Base-by-base conservation (phyloP, 257 asterid species). In the Pogostemon cablin region DNA sequence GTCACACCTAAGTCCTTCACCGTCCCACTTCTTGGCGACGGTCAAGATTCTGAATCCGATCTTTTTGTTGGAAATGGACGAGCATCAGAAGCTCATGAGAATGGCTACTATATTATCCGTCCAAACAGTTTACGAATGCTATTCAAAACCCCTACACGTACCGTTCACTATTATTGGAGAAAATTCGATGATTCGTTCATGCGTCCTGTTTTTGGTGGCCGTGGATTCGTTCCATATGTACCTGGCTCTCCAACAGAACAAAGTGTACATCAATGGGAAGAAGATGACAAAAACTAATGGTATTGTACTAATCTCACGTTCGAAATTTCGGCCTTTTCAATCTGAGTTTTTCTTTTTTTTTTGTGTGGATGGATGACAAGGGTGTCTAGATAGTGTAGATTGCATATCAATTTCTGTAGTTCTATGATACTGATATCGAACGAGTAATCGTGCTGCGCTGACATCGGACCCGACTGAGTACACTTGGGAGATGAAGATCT, bases 41-140 rank as follows among this genome's bases (percentile, higher is more conserved):
- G 77, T n/a, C 83, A 77, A 25, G 90, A 83, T 46, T 77, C 90
- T 4, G 88, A 72, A 4, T 40, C 78, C 3, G 86, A 85, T 3
- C 82, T 79, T 7, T 80, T 77, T n/a, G 25, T 3, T 0, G 79
- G 67, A 7, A 78, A 75, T 2, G 80, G 82, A 3, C 84, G 76
- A 55, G 66, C 69, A 55, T 72, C 87, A 39, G 87, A 78, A 48
- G 77, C 79, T 37, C 80, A 68, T 25, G 80, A 60, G 37, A 63
- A 69, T 7, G 69, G 60, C 15, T 75, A 55, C 20, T 47, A 37
- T 4, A 10, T 70, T 4, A 44, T 65, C 58, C 98, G 90, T 63
- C 98, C 97, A 39, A 73, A 76, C 84, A 88, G 93, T 59, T 44
- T 93, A 60, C 80, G 95, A 60, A 83, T 88, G 96, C 91, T 93